These are phyloP conservation scores for Solanum peruvianum DNA, from an alignment of 257 asterid species.

Conservation along the genomic window DNA sequence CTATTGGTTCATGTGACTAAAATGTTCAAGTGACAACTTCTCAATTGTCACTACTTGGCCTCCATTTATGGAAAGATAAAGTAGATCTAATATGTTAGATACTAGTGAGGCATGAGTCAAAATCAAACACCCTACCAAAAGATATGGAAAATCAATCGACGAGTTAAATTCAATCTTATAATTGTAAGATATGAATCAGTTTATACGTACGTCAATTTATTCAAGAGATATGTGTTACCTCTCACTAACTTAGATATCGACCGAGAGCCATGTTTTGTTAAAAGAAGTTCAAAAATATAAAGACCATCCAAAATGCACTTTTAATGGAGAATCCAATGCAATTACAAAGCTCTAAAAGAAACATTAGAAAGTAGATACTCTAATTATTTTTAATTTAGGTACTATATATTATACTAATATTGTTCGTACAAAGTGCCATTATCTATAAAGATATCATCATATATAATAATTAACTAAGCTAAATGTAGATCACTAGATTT, in stretches of 20 bases:
- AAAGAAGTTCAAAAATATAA: not conserved
- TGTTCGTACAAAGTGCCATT: not conserved
- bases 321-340: not conserved
- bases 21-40: not conserved
- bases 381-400: not conserved
- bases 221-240: not conserved
- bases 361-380: not conserved
- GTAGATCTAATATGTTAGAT: not conserved
- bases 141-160: not conserved
- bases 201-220: not conserved
- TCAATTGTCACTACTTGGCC: not conserved
- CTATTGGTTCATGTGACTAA: not conserved
- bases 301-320: not conserved
- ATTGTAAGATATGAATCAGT: not conserved
- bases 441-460: not conserved
- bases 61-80: not conserved
- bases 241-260: not conserved
- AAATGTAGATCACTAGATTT: not conserved
- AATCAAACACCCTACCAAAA: not conserved
- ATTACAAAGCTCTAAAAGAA: constrained; percentile 1
- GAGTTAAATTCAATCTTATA: not conserved
- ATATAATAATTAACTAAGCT: not conserved
- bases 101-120: not conserved
- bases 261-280: not conserved
- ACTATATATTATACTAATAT: not conserved